Evolutionary conservation across 75 land plant genomes (phyloP), one percentile per base, ranked within the genome.

Genomic region (Chamaecyparis obtusa): DNA sequence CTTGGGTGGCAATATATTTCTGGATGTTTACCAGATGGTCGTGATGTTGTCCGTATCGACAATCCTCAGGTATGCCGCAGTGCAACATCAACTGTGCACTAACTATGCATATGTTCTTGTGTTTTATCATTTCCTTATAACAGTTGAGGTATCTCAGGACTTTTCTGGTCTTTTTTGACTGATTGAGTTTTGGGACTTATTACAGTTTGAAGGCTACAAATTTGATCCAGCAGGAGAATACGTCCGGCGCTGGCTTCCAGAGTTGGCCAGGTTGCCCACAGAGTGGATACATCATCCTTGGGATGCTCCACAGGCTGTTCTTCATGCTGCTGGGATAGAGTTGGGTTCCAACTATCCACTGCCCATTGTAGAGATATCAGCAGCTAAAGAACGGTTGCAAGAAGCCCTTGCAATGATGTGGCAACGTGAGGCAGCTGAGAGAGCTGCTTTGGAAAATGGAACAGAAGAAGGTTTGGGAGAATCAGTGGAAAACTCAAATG

Each of bases 221-320:
- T 94, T 91, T 86, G 98, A 96, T 85, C 98, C 97, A n/a, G 87
- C 93, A 36, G 99, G 99, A 46, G 97, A 97, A 67, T 97, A 97
- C 86, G 99, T 97, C 37, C 87, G 99, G 33, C 90, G 92, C 32
- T 97, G 99, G 99, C 93, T 97, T 51, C 99, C 99, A 46, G 99
- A 97, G 86, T 92, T 97, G 21, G 91, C 99, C 16, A 92, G 99
- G 72, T 48, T 97, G 85, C 99, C 99, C 15, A 94, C 95, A 41
- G 95, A 94, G 57, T 95, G 99, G 99, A 97, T 97, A 41, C 99
- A 97, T 84, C 99, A 97, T 71, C 99, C 99, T 67, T 97, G 99
- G 99, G 87, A 96, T 90, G 96, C 99, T 49, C 97, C 99, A 35
- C 94, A 92, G 74, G 90, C 90, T 76, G 96, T 95, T 13, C 94